These are phyloP conservation scores for Paecilomyces sp. DNA, from an alignment of 2,329 filamentous ascomycete genomes.

Conservation along the genomic window DNA sequence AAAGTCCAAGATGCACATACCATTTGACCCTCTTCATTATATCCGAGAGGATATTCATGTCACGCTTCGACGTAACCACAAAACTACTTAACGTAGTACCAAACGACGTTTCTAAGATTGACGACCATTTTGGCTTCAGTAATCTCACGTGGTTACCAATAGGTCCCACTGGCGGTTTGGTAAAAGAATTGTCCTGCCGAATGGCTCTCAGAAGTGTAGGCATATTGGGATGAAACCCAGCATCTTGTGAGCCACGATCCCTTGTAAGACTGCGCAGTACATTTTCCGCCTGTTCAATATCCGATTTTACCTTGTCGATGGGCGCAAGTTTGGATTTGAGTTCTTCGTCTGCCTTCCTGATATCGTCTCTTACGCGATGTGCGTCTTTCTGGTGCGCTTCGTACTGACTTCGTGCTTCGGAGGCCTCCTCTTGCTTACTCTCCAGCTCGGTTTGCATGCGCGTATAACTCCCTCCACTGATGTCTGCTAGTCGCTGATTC, in stretches of 20 bases:
- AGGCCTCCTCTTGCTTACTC: conserved; percentile 46
- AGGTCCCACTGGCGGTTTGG: conserved; percentile 70
- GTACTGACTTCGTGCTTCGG: conserved; percentile 38
- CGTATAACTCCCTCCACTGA: conserved; percentile 62
- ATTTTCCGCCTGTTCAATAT: conserved; percentile 48
- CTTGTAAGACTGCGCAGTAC: conserved; percentile 47
- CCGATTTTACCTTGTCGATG: conserved; percentile 42
- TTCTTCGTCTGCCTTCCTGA: conserved; percentile 27
- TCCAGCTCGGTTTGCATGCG: conserved; percentile 55
- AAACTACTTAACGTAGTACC: conserved; percentile 68
- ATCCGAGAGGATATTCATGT: conserved; percentile 60
- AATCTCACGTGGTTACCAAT: conserved; percentile 72
- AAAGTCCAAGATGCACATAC: conserved; percentile 20
- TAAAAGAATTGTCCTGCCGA: conserved; percentile 61
- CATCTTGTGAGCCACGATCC: conserved; percentile 53
- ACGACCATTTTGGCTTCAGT: conserved; percentile 72
- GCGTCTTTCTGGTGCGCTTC: conserved; percentile 33
- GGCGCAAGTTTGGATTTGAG: conserved; percentile 14
- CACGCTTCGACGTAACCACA: conserved; percentile 68
- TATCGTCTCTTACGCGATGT: conserved; percentile 26
- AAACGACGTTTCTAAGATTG: conserved; percentile 70
- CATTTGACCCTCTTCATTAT: conserved; percentile 58
- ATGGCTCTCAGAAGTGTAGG: conserved; percentile 61
- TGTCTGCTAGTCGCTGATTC: conserved; percentile 53
- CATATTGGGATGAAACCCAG: conserved; percentile 59